Evolutionary conservation across 163 green algal species (phyloP).

Genomic region (Prototheca cutis): DNA sequence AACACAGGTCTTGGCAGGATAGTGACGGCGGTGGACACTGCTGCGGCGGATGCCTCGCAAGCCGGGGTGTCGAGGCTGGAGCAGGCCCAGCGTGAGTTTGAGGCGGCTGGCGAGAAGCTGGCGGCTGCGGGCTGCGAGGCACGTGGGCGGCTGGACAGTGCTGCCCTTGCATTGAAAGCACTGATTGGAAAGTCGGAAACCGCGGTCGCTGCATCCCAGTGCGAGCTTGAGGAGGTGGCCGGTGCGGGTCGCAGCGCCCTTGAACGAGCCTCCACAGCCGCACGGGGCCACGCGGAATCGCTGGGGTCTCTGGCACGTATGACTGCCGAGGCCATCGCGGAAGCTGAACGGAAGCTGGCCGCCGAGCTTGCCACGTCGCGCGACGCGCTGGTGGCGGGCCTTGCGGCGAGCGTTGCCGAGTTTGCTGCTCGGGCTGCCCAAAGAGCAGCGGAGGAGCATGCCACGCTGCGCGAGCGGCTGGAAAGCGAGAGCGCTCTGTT

Average conservation of each 20-base stretch:
- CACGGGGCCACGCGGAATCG: neutral
- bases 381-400: neutral
- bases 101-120: neutral
- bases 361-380: neutral
- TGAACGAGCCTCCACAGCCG: too few species aligned
- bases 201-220: neutral
- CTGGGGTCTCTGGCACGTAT: too few species aligned
- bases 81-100: neutral
- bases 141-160: too few species aligned
- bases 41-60: too few species aligned
- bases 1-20: too few species aligned
- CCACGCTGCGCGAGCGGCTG: constrained; percentile 4
- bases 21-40: too few species aligned
- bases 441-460: neutral
- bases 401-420: neutral
- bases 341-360: neutral
- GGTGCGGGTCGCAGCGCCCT: neutral
- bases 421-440: neutral
- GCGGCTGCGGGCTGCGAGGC: neutral
- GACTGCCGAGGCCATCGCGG: constrained; percentile 1
- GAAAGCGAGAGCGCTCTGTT: neutral
- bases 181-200: too few species aligned
- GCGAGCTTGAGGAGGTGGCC: neutral
- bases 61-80: too few species aligned
- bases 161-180: too few species aligned